Conservation (phyloP, 1,139 yeast species). For the Pichia sp. region DNA sequence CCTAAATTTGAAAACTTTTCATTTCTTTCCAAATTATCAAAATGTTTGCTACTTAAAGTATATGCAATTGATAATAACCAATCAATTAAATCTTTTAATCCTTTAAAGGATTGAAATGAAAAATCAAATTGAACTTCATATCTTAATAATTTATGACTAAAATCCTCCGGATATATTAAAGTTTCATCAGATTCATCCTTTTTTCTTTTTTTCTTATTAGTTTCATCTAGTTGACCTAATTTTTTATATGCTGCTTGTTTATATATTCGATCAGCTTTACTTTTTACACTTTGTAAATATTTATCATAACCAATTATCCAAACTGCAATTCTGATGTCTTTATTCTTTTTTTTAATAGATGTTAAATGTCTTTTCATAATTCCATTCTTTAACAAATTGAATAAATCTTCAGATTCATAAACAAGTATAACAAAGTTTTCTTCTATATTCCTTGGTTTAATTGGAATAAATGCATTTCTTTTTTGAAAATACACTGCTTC, state of each 20-base stretch:
- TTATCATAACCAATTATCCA: conserved; percentile 46
- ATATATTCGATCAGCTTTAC: conserved; percentile 41
- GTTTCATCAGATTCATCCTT: conserved; percentile 9
- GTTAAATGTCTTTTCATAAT: conserved; percentile 21
- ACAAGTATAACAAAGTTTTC: conserved; percentile 43
- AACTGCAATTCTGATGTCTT: conserved; percentile 33
- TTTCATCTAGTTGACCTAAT: conserved; percentile 8
- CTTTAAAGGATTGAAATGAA: conserved; percentile 44
- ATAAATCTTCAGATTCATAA: conserved; percentile 42
- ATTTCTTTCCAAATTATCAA: conserved; percentile 52
- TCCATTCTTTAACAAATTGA: conserved; percentile 32
- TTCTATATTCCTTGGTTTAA: conserved; percentile 32
- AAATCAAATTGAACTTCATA: conserved; percentile 38
- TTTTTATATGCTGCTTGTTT: conserved; percentile 21
- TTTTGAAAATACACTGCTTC: conserved; percentile 38
- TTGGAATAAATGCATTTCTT: conserved; percentile 51
- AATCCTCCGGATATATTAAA: conserved; percentile 21
- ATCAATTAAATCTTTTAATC: conserved; percentile 41
- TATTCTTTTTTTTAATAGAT: conserved; percentile 24
- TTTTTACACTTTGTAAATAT: conserved; percentile 38
- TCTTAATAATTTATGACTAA: conserved; percentile 31
- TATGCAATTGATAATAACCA: conserved; percentile 55
- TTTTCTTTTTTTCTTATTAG: conserved; percentile 4
- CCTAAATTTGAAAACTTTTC: conserved; percentile 49
- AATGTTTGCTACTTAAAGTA: conserved; percentile 46